Evolutionary conservation across 1,139 yeast genomes (phyloP), one percentile per base, ranked within the genome.

Genomic region (Suhomyces bolitotheri): DNA sequence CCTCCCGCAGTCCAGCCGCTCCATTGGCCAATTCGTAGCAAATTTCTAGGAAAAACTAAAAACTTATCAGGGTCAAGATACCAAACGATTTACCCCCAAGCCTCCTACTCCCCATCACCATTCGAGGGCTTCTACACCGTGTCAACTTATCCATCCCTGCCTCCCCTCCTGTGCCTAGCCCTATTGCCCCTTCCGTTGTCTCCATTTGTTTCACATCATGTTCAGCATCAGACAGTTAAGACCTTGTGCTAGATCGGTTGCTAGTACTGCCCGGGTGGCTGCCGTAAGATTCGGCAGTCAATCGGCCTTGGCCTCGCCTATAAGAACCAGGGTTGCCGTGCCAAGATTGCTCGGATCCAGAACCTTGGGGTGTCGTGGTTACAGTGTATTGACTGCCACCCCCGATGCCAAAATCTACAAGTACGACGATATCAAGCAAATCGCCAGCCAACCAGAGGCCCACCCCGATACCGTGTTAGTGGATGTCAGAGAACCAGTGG

Each of bases 401-500:
- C 64, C 69, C 23, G 67, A 58, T 24, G 86, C 86, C 33, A 74
- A 73, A 47, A 41, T 61, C 22, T 80, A 80, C 57, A 64, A 67
- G 20, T 85, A 80, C 54, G 64, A 72, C n/a, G 74, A 72, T 13
- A 66, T 84, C 48, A 78, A 79, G 54, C 57, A 65, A 22, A 51
- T 82, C 20, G 69, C 71, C 24, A 45, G 60, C 3, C 46, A 65
- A 32, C 75, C 74, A 6, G 54, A 54, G 17, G 47, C 60, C 46
- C 49, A 48, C 40, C 66, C 73, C 8, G 60, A 71, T 23, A 61
- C 73, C 16, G 71, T 85, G 28, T 62, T 90, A 29, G 79, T 90
- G 15, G 98, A 92, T 56, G 97, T 87, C 21, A 80, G 98, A 56
- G 98, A 92, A 63, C 96, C 97, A 3, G 71, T 71, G 33, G 98